Evolutionary conservation across 75 land plant species (phyloP).

Genomic region (Isoetes taiwanensis): DNA sequence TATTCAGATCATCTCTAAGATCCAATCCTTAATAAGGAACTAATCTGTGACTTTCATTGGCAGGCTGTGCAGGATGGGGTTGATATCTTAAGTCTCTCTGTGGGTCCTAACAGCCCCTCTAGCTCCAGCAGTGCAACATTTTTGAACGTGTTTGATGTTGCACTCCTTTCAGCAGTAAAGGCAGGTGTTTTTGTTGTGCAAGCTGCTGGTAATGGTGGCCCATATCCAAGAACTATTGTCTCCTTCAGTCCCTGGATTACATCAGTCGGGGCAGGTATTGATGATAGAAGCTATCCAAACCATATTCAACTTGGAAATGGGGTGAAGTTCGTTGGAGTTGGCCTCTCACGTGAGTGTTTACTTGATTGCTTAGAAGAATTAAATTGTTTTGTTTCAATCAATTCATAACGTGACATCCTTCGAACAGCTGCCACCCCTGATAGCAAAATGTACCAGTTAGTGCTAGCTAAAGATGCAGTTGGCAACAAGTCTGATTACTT

Average conservation of each 20-base stretch:
- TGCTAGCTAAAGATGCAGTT: constrained; percentile 58
- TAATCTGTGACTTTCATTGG: background rate
- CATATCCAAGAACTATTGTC: constrained; percentile 34
- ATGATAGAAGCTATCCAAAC: constrained; percentile 38
- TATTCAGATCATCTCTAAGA: too few relatives aligned
- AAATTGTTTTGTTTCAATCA: background rate
- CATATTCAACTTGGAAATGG: constrained; percentile 40
- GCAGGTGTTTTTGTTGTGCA: constrained; percentile 77
- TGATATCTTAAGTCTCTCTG: constrained; percentile 51
- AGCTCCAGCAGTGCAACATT: constrained; percentile 27
- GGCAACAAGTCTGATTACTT: constrained; percentile 29
- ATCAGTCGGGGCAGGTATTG: constrained; percentile 38
- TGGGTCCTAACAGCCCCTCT: constrained; percentile 68
- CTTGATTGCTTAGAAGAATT: too few relatives aligned
- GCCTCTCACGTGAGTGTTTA: constrained; percentile 61
- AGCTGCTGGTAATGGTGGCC: constrained; percentile 69
- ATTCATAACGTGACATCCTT: background rate
- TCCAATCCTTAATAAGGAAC: too few relatives aligned
- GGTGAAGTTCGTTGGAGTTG: constrained; percentile 31
- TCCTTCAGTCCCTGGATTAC: constrained; percentile 82
- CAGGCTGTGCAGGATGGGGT: constrained; percentile 74
- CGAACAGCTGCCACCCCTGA: constrained; percentile 65
- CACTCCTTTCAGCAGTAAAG: constrained; percentile 41
- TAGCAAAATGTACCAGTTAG: constrained; percentile 30
- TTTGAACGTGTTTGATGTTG: constrained; percentile 47